A percentile compares a stretch with the other conserved stretches of the same genome.
Evolutionary conservation across 2,329 filamentous ascomycete species (phyloP).

Genomic region (Chalara sp.): DNA sequence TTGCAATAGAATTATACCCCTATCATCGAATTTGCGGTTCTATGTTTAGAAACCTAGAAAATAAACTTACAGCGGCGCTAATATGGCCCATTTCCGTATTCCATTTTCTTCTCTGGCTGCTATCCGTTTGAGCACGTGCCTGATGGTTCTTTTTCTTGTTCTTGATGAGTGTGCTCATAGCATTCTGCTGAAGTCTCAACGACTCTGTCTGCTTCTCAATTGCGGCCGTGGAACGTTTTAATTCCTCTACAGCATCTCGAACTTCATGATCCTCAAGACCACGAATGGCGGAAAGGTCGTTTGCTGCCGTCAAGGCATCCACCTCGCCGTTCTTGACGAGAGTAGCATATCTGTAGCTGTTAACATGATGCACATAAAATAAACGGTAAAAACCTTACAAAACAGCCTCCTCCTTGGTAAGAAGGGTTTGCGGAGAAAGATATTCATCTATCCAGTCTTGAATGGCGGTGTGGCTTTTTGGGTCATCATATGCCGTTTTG

Average conservation of each 20-base stretch:
- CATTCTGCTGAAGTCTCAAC: conserved; percentile 54
- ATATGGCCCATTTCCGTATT: conserved; percentile 36
- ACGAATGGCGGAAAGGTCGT: conserved; percentile 41
- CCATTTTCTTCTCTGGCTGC: conserved; percentile 34
- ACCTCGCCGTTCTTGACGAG: conserved; percentile 43
- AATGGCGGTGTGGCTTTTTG: conserved; percentile 18
- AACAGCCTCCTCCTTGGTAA: conserved; percentile 47
- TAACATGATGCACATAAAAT: neutral
- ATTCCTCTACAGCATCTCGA: conserved; percentile 51
- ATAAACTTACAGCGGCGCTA: conserved; percentile 32
- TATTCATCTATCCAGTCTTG: conserved; percentile 43
- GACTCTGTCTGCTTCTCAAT: conserved; percentile 59
- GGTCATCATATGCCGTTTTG: conserved; percentile 18
- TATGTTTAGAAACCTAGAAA: neutral
- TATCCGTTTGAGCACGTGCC: conserved; percentile 30
- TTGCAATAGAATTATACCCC: neutral
- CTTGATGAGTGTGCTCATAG: conserved; percentile 46
- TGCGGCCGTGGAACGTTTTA: conserved; percentile 56
- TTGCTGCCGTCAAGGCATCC: conserved; percentile 35
- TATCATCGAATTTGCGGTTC: neutral
- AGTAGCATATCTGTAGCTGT: conserved; percentile 38
- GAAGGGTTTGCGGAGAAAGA: conserved; percentile 42
- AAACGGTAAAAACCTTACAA: conserved; percentile 32
- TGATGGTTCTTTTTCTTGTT: conserved; percentile 31
- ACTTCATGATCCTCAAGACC: conserved; percentile 54